Conservation (phyloP, 1,139 yeast species). For the Debaryomycetaceae sp. region DNA sequence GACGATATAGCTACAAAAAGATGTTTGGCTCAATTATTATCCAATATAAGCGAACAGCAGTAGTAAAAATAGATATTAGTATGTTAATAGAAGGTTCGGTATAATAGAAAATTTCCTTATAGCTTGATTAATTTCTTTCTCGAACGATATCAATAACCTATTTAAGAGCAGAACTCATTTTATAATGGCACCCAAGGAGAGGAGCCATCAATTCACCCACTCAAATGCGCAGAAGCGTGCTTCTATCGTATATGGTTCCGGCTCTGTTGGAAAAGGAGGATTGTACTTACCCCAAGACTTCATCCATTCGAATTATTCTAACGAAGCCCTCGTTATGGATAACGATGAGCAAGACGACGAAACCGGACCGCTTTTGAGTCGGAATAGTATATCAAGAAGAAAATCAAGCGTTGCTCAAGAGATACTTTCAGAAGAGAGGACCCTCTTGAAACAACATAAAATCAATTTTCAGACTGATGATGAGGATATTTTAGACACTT, state of each 20-base stretch:
- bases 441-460: constrained; percentile 28
- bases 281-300: constrained; percentile 52
- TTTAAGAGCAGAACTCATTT: neutral
- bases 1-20: constrained; percentile 89
- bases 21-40: constrained; percentile 77
- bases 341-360: constrained; percentile 14
- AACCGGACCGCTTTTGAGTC: constrained; percentile 11
- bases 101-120: neutral
- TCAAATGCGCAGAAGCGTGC: constrained; percentile 49
- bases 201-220: constrained; percentile 42
- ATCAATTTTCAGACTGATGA: constrained; percentile 14
- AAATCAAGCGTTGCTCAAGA: constrained; percentile 27
- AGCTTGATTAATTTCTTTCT: too few species aligned
- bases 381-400: constrained; percentile 10
- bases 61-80: neutral
- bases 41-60: constrained; percentile 52
- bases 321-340: constrained; percentile 10
- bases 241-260: constrained; percentile 44
- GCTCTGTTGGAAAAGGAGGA: constrained; percentile 50
- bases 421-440: constrained; percentile 34
- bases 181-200: constrained; percentile 12
- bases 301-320: constrained; percentile 12
- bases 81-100: constrained; percentile 5
- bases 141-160: too few species aligned
- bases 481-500: constrained; percentile 26